These are phyloP conservation scores for Begonia masoniana DNA, from an alignment of 306 rosid species.

Conservation along the genomic window DNA sequence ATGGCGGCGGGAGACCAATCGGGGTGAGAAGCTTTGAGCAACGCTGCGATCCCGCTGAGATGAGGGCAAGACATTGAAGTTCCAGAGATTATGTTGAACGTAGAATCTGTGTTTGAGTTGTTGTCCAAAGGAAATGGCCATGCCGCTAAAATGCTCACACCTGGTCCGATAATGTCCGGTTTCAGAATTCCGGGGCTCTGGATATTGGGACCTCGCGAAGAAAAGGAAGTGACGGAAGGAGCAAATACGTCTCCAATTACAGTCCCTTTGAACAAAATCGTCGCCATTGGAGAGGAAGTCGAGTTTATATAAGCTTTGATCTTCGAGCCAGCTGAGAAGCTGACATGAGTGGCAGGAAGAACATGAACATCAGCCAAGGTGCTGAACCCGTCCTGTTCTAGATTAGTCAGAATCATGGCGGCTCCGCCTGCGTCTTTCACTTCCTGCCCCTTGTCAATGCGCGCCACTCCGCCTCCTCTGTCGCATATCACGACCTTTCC, in stretches of 20 bases:
- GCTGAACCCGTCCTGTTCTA: slow-evolving; percentile 4
- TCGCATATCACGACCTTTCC: slow-evolving; percentile 7
- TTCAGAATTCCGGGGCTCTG: slow-evolving; percentile 10
- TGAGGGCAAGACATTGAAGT: slow-evolving; percentile 15
- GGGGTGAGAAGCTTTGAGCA: slow-evolving; percentile 9
- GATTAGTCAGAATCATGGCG: slow-evolving; percentile 11
- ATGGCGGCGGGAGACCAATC: slow-evolving; percentile 15
- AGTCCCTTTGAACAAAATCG: slow-evolving; percentile 9
- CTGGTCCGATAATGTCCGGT: slow-evolving; percentile 12
- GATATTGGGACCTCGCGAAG: slow-evolving; percentile 10
- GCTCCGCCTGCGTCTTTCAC: slow-evolving; percentile 9
- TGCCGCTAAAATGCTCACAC: slow-evolving; percentile 12
- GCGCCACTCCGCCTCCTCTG: slow-evolving; percentile 11
- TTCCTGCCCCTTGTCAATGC: slow-evolving; percentile 9
- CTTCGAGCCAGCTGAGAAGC: not conserved
- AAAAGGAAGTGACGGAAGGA: slow-evolving; percentile 10
- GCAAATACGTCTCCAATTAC: not conserved
- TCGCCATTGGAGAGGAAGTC: slow-evolving; percentile 3
- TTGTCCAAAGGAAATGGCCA: slow-evolving; percentile 15
- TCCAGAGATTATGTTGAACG: slow-evolving; percentile 10
- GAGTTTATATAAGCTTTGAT: slow-evolving; percentile 13
- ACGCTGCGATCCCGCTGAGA: slow-evolving; percentile 13
- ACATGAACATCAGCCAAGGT: slow-evolving; percentile 9
- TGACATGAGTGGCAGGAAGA: slow-evolving; percentile 12
- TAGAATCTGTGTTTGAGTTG: slow-evolving; percentile 3